Conservation (phyloP, 495 filamentous ascomycete genomes). For the Penicillium steckii region DNA sequence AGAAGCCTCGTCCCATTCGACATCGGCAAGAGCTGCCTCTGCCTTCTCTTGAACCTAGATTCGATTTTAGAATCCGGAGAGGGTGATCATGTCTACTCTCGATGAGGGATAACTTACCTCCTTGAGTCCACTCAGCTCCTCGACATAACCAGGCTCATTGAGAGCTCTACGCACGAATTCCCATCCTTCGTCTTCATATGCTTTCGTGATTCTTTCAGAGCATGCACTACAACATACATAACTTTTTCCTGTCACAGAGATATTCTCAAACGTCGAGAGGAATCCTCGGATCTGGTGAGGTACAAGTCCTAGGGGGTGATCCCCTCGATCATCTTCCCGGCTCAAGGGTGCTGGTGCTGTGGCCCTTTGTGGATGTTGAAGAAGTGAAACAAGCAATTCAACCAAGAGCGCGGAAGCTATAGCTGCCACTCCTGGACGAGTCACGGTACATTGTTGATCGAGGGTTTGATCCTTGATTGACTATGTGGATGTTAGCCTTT, state of each 20-base stretch:
- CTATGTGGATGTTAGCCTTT: constrained; percentile 54
- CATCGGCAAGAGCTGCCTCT: constrained; percentile 60
- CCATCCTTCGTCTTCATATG: constrained; percentile 77
- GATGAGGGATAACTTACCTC: constrained; percentile 55
- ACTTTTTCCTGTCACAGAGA: constrained; percentile 74
- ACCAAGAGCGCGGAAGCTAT: constrained; percentile 92
- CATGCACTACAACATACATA: constrained; percentile 94
- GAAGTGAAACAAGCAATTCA: constrained; percentile 80
- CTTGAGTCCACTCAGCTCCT: constrained; percentile 84
- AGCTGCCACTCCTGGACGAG: constrained; percentile 85
- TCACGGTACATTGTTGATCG: constrained; percentile 98
- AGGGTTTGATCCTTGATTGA: constrained; percentile 91
- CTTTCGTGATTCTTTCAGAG: constrained; percentile 68
- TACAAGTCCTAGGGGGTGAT: constrained; percentile 81
- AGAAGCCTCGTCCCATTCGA: constrained; percentile 61
- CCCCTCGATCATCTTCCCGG: constrained; percentile 52
- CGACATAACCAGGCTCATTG: constrained; percentile 81
- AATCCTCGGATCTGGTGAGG: constrained; percentile 95
- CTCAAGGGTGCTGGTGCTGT: constrained; percentile 60
- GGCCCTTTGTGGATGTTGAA: constrained; percentile 74
- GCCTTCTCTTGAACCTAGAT: constrained; percentile 68
- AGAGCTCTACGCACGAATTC: constrained; percentile 85
- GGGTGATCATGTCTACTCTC: not conserved
- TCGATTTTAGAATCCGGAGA: constrained; percentile 20
- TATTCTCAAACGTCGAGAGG: constrained; percentile 79